Conservation (phyloP, 768 basidiomycete genomes). For the Leccinellum rugosiceps region DNA sequence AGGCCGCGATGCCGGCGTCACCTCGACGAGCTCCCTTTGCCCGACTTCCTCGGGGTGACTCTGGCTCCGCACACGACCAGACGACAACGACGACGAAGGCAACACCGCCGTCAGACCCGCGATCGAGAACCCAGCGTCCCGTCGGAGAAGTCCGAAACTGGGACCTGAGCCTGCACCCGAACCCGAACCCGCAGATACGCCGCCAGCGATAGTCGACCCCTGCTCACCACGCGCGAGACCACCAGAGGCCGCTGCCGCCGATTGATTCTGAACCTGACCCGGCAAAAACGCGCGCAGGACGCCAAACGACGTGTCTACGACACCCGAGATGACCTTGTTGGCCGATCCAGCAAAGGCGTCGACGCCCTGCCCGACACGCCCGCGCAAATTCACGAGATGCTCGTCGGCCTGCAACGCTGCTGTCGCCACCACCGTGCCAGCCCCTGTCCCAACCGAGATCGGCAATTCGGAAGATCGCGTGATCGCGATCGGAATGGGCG, state of each 20-base stretch:
- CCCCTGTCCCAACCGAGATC: background rate
- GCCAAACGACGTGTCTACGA: conserved; percentile 88
- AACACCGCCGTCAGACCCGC: conserved; percentile 69
- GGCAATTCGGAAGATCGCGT: conserved; percentile 42
- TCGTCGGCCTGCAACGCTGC: conserved; percentile 41
- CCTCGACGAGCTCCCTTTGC: conserved; percentile 53
- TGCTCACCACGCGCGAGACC: too few relatives aligned
- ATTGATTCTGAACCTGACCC: conserved; percentile 15
- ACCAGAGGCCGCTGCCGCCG: too few relatives aligned
- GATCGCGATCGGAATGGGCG: conserved; percentile 73
- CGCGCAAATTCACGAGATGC: conserved; percentile 56
- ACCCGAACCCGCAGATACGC: background rate
- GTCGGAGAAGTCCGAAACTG: conserved; percentile 65
- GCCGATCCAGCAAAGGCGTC: conserved; percentile 81
- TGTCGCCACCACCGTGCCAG: conserved; percentile 27
- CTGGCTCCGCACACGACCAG: conserved; percentile 8
- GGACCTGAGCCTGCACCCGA: conserved; percentile 20
- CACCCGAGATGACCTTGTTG: conserved; percentile 72
- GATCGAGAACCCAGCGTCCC: conserved; percentile 82
- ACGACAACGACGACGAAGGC: conserved; percentile 30
- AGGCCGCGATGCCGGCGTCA: conserved; percentile 43
- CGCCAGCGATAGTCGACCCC: background rate
- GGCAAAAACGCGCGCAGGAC: conserved; percentile 79
- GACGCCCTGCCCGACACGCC: conserved; percentile 76
- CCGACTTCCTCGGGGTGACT: conserved; percentile 33